A percentile compares a stretch with the other conserved stretches of the same genome.
These are phyloP conservation scores for Xylaria sp. DNA, from an alignment of 2,329 filamentous ascomycete species.

Conservation along the genomic window DNA sequence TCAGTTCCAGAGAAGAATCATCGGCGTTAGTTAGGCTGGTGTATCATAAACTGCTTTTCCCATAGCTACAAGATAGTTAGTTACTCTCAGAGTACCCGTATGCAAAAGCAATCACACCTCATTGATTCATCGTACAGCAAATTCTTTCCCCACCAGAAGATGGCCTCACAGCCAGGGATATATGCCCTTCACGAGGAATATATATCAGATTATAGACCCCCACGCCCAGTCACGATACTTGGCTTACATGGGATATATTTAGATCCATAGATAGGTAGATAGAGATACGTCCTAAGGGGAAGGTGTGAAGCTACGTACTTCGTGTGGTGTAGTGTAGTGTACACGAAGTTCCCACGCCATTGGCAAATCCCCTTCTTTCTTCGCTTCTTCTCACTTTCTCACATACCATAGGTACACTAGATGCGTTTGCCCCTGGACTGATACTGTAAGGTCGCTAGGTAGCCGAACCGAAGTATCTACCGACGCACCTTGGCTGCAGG, in stretches of 20 bases:
- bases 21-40: constrained; percentile 8
- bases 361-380: neutral
- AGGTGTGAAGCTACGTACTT: too few species aligned
- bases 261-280: neutral
- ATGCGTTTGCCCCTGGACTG: too few species aligned
- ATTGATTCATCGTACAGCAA: neutral
- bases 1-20: constrained; percentile 11
- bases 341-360: too few species aligned
- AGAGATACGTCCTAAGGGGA: neutral
- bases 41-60: constrained; percentile 15
- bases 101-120: constrained; percentile 3
- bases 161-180: neutral
- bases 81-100: constrained; percentile 7
- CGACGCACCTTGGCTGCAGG: constrained; percentile 1
- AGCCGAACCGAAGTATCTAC: neutral
- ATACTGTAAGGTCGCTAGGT: too few species aligned
- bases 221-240: neutral
- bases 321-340: too few species aligned
- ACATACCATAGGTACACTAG: too few species aligned
- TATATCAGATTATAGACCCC: neutral
- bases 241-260: too few species aligned
- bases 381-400: too few species aligned
- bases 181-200: neutral
- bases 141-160: neutral
- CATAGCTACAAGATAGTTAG: constrained; percentile 17